A percentile compares a stretch with the other conserved stretches of the same genome.
These are phyloP conservation scores for Magnolia officinalis DNA, from an alignment of 164 flowering plant genomes.

Conservation along the genomic window DNA sequence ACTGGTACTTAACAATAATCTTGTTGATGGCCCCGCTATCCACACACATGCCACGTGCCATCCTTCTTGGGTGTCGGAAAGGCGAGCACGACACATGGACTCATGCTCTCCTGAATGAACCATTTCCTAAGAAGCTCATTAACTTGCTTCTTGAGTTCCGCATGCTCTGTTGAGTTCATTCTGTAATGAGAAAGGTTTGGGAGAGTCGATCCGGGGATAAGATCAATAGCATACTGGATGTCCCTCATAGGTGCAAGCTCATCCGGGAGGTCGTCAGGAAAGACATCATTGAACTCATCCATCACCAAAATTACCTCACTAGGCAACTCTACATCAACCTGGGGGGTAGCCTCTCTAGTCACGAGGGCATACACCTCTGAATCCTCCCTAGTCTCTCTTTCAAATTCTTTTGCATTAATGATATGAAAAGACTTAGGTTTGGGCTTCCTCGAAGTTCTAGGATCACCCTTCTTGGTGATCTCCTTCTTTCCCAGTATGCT, in stretches of 20 bases:
- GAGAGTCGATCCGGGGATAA: background rate
- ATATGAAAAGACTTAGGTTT: background rate
- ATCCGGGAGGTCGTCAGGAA: too few species aligned
- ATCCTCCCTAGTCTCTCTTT: background rate
- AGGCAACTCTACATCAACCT: too few species aligned
- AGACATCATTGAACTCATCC: too few species aligned
- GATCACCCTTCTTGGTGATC: too few species aligned
- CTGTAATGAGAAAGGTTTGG: background rate
- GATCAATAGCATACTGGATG: background rate
- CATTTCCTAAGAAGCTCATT: background rate
- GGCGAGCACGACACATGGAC: background rate
- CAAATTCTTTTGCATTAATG: background rate
- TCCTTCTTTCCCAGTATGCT: background rate
- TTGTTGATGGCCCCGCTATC: background rate
- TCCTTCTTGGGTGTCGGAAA: slow-evolving; percentile 2
- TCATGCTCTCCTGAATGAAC: background rate
- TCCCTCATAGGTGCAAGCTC: background rate
- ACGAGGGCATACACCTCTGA: background rate
- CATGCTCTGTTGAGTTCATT: background rate
- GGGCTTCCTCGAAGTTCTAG: background rate
- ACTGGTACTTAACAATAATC: background rate
- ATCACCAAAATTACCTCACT: too few species aligned
- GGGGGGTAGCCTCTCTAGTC: background rate
- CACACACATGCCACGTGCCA: slow-evolving; percentile 2
- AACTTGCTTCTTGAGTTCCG: background rate